Percentiles rank a stretch among this genome's conserved stretches.
Evolutionary conservation across 208 protist species (phyloP).

Genomic region (Naegleria lovaniensis): DNA sequence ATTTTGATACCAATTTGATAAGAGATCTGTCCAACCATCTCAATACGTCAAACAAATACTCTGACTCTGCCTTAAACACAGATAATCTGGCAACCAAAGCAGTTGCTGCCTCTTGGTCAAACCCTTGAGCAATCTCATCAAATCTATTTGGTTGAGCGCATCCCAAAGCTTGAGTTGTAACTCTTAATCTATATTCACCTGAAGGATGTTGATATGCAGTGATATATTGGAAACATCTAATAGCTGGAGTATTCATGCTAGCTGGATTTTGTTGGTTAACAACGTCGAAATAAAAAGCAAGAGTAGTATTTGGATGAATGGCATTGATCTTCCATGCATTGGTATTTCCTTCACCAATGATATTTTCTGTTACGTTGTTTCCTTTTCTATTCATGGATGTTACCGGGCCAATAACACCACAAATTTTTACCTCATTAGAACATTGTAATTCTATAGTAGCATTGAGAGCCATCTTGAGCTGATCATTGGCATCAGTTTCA

Average conservation of each 20-base stretch:
- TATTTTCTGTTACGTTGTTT: slow-evolving; percentile 62
- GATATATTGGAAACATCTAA: slow-evolving; percentile 74
- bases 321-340: slow-evolving; percentile 91
- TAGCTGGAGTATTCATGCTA: background rate
- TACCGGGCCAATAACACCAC: slow-evolving; percentile 81
- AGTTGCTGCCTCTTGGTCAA: slow-evolving; percentile 95
- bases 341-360: slow-evolving; percentile 92
- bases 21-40: slow-evolving; percentile 96
- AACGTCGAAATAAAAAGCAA: slow-evolving; percentile 96
- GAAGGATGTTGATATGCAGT: slow-evolving; percentile 86
- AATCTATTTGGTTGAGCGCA: slow-evolving; percentile 28
- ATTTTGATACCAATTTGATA: slow-evolving; percentile 91
- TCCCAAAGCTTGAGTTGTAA: slow-evolving; percentile 57
- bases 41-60: slow-evolving; percentile 92
- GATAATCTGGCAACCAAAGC: slow-evolving; percentile 93
- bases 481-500: slow-evolving; percentile 59
- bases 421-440: slow-evolving; percentile 86
- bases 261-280: slow-evolving; percentile 28
- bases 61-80: slow-evolving; percentile 87
- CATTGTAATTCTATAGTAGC: slow-evolving; percentile 89
- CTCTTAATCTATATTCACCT: slow-evolving; percentile 65
- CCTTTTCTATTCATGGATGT: slow-evolving; percentile 83
- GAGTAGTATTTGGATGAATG: slow-evolving; percentile 78
- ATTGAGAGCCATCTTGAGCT: slow-evolving; percentile 85
- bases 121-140: slow-evolving; percentile 52